Evolutionary conservation across 345 rosid genomes (phyloP), one percentile per base, ranked within the genome.

Genomic region (Citrus hindsii): DNA sequence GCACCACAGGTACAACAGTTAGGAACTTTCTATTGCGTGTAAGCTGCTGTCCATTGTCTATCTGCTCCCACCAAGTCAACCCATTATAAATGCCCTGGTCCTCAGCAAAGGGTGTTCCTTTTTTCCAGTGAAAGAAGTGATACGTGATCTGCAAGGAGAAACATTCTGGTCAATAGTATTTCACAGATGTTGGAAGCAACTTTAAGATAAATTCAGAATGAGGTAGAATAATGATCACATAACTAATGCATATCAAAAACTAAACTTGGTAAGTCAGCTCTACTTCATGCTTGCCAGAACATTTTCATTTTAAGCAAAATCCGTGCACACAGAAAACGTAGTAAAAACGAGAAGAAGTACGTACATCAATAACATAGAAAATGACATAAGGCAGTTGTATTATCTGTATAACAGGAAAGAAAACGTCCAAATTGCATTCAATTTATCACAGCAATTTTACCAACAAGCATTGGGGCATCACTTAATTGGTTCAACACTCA

Each of bases 51-150:
- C 99, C 98, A 32, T 71, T 94, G 82, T 96, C 99, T 51, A 96
- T 88, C 87, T 96, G 99, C 80, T 96, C 99, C 98, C 99, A 94
- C 99, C 98, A 96, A 73, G 99, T 96, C 82, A 96, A 81, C 70
- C 90, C 62, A 78, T 96, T 96, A 84, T 96, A 94, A 82, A 96
- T 94, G n/a, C 99, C 98, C 79, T 96, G 99, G 79, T 96, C 99
- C 24, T 96, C 99, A 22, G 90, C 91, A 82, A 96, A 96, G 4
- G 99, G 99, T 5, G 98, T 96, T 79, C 99, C 99, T 83, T 96
- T 94, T 94, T 91, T 92, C 98, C 98, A 96, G 86, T 96, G 99
- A 78, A 96, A 96, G 89, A 87, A 92, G 81, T 94, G 99, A 82
- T 92, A 96, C 22, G 98, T 96, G 67, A 96, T 83, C 98, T 96